Conservation (phyloP, 148 eudicot species). For the Gaultheria prostrata region DNA sequence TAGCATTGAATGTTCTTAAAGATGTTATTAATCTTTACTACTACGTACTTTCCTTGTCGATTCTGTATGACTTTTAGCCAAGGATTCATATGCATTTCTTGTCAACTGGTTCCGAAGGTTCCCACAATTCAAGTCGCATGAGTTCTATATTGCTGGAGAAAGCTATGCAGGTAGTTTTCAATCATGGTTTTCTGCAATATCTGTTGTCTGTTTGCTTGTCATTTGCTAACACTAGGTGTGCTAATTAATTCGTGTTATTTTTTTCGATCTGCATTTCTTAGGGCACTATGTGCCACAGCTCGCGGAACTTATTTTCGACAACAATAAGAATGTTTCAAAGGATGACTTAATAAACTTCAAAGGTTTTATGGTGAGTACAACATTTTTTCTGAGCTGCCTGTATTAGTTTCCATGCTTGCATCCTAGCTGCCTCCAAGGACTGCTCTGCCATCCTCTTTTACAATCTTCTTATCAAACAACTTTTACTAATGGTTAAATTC, state of each 20-base stretch:
- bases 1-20: background rate
- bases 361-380: constrained; percentile 67
- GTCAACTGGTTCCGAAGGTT: constrained; percentile 77
- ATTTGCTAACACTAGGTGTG: too few relatives aligned
- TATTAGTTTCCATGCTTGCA: too few relatives aligned
- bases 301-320: constrained; percentile 54
- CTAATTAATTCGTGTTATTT: background rate
- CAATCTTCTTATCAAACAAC: background rate
- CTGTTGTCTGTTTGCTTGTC: background rate
- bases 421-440: too few relatives aligned
- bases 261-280: constrained; percentile 9
- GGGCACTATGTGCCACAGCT: constrained; percentile 95
- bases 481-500: background rate
- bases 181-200: background rate
- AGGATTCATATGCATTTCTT: constrained; percentile 63
- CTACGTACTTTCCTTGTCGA: background rate
- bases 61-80: constrained; percentile 33
- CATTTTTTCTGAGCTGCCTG: too few relatives aligned
- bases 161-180: constrained; percentile 72
- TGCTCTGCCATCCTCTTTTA: background rate
- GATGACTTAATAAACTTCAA: constrained; percentile 55
- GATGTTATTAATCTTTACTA: background rate
- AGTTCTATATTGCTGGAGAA: constrained; percentile 83
- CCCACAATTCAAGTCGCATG: constrained; percentile 77
- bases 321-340: constrained; percentile 47